phyloP scores from a whole-genome alignment of 306 rosid genomes.

The Aeschynomene evenia region DNA sequence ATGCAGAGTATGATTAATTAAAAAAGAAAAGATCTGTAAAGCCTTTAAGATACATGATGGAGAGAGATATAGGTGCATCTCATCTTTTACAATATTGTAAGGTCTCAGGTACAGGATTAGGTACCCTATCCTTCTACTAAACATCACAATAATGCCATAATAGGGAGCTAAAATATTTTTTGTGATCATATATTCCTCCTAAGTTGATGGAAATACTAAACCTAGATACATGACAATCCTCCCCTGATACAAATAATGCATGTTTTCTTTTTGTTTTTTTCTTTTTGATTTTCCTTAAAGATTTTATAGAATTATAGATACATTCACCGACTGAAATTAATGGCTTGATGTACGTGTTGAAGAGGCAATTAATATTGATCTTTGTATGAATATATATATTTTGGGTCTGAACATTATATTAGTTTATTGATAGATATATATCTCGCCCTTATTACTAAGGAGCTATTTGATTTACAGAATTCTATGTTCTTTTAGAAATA shows the following conservation, averaged over 20 bases:
- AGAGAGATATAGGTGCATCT: not conserved
- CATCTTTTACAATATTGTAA: not conserved
- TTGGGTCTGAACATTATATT: too few species aligned
- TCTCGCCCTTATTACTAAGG: not conserved
- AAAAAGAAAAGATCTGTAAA: too few species aligned
- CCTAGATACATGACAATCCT: slow-evolving; percentile 10
- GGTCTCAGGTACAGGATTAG: not conserved
- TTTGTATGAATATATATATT: too few species aligned
- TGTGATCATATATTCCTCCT: not conserved
- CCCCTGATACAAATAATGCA: too few species aligned
- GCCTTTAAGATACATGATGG: not conserved
- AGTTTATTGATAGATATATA: not conserved
- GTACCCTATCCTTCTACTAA: slow-evolving; percentile 7
- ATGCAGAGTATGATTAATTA: too few species aligned
- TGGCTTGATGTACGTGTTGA: too few species aligned
- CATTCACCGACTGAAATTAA: too few species aligned
- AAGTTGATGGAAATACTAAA: slow-evolving; percentile 27
- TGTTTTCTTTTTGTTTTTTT: too few species aligned
- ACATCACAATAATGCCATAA: not conserved
- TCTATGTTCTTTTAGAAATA: not conserved
- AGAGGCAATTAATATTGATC: too few species aligned
- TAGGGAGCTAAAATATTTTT: not conserved
- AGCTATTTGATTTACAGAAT: not conserved
- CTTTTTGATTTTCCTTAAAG: too few species aligned
- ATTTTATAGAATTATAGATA: too few species aligned